Evolutionary conservation across 805 yeast species (phyloP), one percentile per base, ranked within the genome.

Genomic region (Lachancea lanzarotensis): DNA sequence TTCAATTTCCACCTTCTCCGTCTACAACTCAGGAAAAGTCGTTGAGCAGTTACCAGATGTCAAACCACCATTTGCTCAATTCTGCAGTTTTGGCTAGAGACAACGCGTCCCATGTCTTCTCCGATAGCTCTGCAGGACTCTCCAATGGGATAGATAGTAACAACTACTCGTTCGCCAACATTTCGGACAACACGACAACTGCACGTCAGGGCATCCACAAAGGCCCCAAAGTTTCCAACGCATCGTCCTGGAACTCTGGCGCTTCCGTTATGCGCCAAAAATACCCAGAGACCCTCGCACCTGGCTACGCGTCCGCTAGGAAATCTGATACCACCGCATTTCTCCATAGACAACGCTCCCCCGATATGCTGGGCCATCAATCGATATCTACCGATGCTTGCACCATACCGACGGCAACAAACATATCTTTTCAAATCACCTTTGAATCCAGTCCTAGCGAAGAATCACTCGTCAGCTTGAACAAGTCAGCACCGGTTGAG

Each of bases 1-100:
- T 70, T 51, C 59, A 61, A 43, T 70, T 69, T 43, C 74, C 74
- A 13, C 57, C 63, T 5, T 50, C 49, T 3, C 69, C 63, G 40
- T 12, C 15, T 11, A 52, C 50, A 34, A 38, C 52, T 33, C 55
- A 50, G 18, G 40, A 46, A 3, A 38, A 36, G 3, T 32, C 39
- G 2, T 29, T 49, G 4, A 52, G 57, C 18, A 60, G 55, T 30
- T 46, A 47, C 19, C 56, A 53, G 17, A 37, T 58, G 50, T 59
- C 53, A 38, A 62, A 62, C 37, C 65, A 61, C 45, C 57, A 54
- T 42, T 29, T 62, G 27, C 45, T 63, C 19, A 61, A 61, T 37
- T 59, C 52, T 18, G 40, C 44, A 10, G 20, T 46, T 48, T 20
- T 36, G 48, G 34, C 13, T 4, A 22, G 35, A 16, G 65, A 60